Percentiles rank a stretch among this genome's conserved stretches.
Conservation (phyloP, 2,329 filamentous ascomycete species). For the Pseudogymnoascus sp. region DNA sequence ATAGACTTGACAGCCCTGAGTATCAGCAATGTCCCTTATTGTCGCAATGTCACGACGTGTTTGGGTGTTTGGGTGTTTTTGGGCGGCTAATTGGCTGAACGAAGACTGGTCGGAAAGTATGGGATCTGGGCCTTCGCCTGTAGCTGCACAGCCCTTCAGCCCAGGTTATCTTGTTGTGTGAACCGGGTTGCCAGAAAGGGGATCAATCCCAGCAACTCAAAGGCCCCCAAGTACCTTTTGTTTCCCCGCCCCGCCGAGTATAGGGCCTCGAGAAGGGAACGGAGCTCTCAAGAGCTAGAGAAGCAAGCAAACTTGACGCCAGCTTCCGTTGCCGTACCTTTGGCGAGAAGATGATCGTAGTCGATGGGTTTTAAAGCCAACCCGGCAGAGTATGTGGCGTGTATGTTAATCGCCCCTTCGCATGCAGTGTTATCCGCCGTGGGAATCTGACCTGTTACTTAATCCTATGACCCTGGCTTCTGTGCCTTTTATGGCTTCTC, state of each 20-base stretch:
- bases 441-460: constrained; percentile 4
- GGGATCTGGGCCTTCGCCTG: neutral
- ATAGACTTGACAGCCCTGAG: neutral
- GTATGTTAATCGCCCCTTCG: constrained; percentile 1
- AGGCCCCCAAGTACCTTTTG: neutral
- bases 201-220: constrained; percentile 2
- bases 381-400: neutral
- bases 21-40: constrained; percentile 7
- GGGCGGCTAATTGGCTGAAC: neutral
- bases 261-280: neutral
- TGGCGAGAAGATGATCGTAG: neutral
- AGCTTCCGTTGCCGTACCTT: neutral
- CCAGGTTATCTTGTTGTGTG: neutral
- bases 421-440: constrained; percentile 6
- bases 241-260: neutral
- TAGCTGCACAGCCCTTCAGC: constrained; percentile 9
- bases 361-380: neutral
- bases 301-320: constrained; percentile 11
- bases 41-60: constrained; percentile 7
- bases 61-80: constrained; percentile 5
- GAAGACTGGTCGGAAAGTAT: neutral
- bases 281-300: neutral
- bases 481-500: neutral
- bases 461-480: neutral
- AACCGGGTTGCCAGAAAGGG: constrained; percentile 13